Evolutionary conservation across 2,329 filamentous ascomycete species (phyloP), one percentile per base, ranked within the genome.

Genomic region (Penicillium crustosum): DNA sequence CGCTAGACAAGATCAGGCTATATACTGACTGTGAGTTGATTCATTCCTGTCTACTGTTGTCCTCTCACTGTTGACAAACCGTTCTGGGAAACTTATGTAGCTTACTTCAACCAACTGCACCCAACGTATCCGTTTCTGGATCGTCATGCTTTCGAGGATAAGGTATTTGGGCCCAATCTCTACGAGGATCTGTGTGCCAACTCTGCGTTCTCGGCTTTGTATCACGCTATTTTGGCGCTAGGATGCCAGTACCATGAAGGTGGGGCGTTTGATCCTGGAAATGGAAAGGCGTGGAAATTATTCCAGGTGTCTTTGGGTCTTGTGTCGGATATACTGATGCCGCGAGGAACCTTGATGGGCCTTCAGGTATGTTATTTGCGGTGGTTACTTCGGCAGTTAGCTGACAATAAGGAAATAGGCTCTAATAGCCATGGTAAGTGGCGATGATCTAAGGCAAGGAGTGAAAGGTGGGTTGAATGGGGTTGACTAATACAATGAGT

Each of bases 81-180:
- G 15, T 17, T 35, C 31, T 44, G 25, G 39, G 21, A 48, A 44
- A 21, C 33, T 17, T 52, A 12, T 21, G 9, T 38, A 76, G 71
- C 67, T 25, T 79, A 78, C 62, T 80, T 79, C 54, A 64, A 73
- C 2, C 67, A 73, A 10, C 62, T 76, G 2, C 77, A 79, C 55
- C 72, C 72, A 0, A 41, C 76, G 0, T 75, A 77, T 56, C 76
- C 78, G 0, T 78, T 79, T 53, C 67, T 80, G 1, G 73, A 78
- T 45, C 69, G 66, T 33, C 49, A 59, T 17, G 49, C 62, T 4
- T 79, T 80, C 53, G 73, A 78, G 58, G 56, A 66, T 0, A 67
- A 69, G 19, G 70, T 69, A 7, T 61, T 64, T 9, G 67, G 63
- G 31, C 54, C 68, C 4, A 54, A 73, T 15, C 66, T 75, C 4